Conservation (phyloP, 495 filamentous ascomycete species). For the Patellaria atrata region DNA sequence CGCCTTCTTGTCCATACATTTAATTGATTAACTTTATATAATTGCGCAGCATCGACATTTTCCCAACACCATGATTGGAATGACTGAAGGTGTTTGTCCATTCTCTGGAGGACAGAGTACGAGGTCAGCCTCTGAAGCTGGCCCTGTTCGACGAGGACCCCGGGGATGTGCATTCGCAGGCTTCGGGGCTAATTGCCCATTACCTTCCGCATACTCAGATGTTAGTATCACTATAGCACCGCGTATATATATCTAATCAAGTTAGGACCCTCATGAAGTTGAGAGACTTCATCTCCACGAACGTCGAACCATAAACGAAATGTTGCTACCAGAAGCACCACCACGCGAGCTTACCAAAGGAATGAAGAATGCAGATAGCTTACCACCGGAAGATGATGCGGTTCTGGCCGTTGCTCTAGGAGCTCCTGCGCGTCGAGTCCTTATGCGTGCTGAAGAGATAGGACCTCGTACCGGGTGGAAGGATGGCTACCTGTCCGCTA, state of each 20-base stretch:
- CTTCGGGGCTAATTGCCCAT: conserved; percentile 5
- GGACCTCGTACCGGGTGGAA: conserved; percentile 37
- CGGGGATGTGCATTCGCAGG: conserved; percentile 9
- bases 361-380: conserved; percentile 28
- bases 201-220: conserved; percentile 3
- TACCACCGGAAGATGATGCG: conserved; percentile 32
- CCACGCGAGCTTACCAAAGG: conserved; percentile 16
- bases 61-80: no score
- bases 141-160: conserved; percentile 6
- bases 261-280: conserved; percentile 17
- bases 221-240: background rate
- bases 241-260: conserved; percentile 4
- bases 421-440: conserved; percentile 37
- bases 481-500: conserved; percentile 37
- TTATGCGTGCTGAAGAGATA: conserved; percentile 37
- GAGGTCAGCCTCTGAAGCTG: conserved; percentile 2
- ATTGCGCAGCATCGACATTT: no score
- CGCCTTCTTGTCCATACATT: no score
- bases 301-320: conserved; percentile 19
- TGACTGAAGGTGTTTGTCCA: conserved; percentile 5
- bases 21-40: no score
- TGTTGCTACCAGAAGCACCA: conserved; percentile 22
- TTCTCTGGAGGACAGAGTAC: conserved; percentile 1
- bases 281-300: conserved; percentile 16
- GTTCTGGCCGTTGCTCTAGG: conserved; percentile 37